Evolutionary conservation across 352 stramenopile genomes (phyloP).

Genomic region (Globisporangium lucens): DNA sequence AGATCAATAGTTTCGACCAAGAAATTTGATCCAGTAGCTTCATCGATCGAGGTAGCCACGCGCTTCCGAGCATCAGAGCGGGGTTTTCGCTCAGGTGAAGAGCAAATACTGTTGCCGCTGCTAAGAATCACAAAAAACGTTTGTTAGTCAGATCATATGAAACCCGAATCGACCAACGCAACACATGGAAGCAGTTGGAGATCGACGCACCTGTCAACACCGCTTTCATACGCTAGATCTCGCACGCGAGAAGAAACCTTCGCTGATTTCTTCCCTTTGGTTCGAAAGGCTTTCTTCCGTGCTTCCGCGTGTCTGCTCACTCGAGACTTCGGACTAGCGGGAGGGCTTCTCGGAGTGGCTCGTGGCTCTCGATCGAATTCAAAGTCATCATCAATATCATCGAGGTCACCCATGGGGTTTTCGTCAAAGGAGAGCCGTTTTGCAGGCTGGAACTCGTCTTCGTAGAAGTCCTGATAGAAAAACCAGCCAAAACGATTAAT

Average conservation of each 20-base stretch:
- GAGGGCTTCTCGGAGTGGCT: slow-evolving; percentile 40
- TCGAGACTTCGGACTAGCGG: slow-evolving; percentile 54
- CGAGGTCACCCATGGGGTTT: slow-evolving; percentile 60
- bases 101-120: slow-evolving; percentile 59
- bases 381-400: slow-evolving; percentile 87
- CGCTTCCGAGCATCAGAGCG: slow-evolving; percentile 46
- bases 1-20: slow-evolving; percentile 86
- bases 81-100: slow-evolving; percentile 67
- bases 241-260: slow-evolving; percentile 55
- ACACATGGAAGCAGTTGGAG: background rate
- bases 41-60: slow-evolving; percentile 42
- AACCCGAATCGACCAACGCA: background rate
- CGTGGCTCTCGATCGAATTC: slow-evolving; percentile 82
- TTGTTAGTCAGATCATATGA: background rate
- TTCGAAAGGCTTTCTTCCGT: slow-evolving; percentile 46
- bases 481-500: background rate
- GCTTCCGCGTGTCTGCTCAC: slow-evolving; percentile 31
- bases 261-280: slow-evolving; percentile 45
- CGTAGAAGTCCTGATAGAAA: slow-evolving; percentile 47
- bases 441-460: slow-evolving; percentile 63
- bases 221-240: slow-evolving; percentile 69
- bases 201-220: slow-evolving; percentile 63
- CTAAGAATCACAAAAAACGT: background rate
- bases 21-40: slow-evolving; percentile 78
- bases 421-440: slow-evolving; percentile 84